Percentiles rank a stretch among this genome's conserved stretches.
These are phyloP conservation scores for Saccharomycodes ludwigii DNA, from an alignment of 805 yeast genomes.

Conservation along the genomic window DNA sequence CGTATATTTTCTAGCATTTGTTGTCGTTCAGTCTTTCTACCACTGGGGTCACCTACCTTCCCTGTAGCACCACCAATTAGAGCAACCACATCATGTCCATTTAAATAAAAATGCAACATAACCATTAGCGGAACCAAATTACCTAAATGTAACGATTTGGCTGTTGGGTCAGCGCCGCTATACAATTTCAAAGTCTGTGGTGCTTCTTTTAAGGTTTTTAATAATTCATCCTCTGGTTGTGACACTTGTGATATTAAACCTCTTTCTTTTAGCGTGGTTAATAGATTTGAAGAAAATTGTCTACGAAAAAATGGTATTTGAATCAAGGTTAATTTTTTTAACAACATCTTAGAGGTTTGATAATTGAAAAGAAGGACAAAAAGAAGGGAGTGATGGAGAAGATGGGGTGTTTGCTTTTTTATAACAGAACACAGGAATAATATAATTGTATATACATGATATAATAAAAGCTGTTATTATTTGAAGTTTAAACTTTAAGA, in stretches of 20 bases:
- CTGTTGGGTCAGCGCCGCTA: conserved; percentile 96
- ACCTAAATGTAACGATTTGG: conserved; percentile 80
- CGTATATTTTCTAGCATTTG: conserved; percentile 42
- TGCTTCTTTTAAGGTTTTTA: conserved; percentile 5
- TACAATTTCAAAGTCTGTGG: conserved; percentile 35
- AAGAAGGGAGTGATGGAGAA: too few species aligned
- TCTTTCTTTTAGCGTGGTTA: conserved; percentile 14
- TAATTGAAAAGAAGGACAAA: too few species aligned
- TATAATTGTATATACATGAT: too few species aligned
- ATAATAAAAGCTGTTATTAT: too few species aligned
- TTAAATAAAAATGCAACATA: conserved; percentile 64
- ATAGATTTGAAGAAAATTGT: too few species aligned
- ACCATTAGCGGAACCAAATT: conserved; percentile 81
- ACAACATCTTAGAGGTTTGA: too few species aligned
- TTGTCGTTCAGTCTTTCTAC: conserved; percentile 65
- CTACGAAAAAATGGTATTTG: too few species aligned
- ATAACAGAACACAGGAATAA: too few species aligned
- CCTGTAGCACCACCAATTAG: conserved; percentile 95
- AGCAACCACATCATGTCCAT: conserved; percentile 79
- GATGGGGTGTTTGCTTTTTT: too few species aligned
- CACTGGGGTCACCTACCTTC: conserved; percentile 93
- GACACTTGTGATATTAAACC: conserved; percentile 21
- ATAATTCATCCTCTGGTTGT: conserved; percentile 15
- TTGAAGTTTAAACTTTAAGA: too few species aligned
- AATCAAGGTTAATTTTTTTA: too few species aligned